These are phyloP conservation scores for Euphorbia lathyris DNA, from an alignment of 345 rosid genomes.

Conservation along the genomic window DNA sequence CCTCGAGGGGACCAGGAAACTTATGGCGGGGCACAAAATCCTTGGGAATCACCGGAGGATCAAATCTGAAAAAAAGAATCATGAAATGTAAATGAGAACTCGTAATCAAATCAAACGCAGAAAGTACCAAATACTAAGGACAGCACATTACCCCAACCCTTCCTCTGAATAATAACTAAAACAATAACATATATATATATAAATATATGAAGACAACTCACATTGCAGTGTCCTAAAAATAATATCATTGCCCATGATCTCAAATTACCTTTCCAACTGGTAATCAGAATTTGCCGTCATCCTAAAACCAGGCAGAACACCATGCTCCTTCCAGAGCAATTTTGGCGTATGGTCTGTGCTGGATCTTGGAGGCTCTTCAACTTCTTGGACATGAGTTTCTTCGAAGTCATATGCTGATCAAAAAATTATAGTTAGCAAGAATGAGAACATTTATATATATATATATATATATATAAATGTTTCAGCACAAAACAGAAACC, in stretches of 20 bases:
- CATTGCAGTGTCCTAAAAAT: background rate
- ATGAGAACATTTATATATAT: background rate
- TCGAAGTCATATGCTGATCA: constrained; percentile 66
- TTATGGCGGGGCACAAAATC: constrained; percentile 77
- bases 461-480: background rate
- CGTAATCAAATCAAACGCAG: background rate
- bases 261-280: constrained; percentile 64
- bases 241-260: constrained; percentile 4
- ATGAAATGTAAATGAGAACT: background rate
- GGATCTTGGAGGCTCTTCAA: constrained; percentile 59
- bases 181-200: background rate
- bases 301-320: constrained; percentile 66
- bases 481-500: background rate
- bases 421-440: constrained; percentile 15
- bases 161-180: background rate
- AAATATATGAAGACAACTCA: background rate
- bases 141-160: background rate
- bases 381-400: constrained; percentile 65
- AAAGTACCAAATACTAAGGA: background rate
- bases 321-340: constrained; percentile 58
- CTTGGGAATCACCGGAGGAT: constrained; percentile 73
- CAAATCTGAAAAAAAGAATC: constrained; percentile 53
- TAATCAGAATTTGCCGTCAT: constrained; percentile 62
- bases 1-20: constrained; percentile 58
- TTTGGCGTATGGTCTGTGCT: constrained; percentile 48